A percentile compares a stretch with the other conserved stretches of the same genome.
These are phyloP conservation scores for Moricandia moricandioides DNA, from an alignment of 345 rosid species.

Conservation along the genomic window DNA sequence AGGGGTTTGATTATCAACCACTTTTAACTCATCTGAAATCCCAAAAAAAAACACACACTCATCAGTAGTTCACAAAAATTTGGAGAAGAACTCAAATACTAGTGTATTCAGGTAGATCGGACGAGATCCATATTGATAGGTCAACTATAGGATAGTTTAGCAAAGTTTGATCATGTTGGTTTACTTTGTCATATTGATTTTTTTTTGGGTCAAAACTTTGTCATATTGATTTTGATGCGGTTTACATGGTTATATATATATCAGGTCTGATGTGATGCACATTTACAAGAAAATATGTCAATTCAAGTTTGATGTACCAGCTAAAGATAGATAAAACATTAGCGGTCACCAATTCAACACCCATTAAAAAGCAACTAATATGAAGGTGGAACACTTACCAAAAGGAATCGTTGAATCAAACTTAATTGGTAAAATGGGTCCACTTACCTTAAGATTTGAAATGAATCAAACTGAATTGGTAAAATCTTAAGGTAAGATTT, in stretches of 20 bases:
- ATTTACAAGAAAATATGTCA: conserved; percentile 1
- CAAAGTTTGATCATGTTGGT: background rate
- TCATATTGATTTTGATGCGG: background rate
- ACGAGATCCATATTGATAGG: background rate
- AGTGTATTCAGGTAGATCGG: background rate
- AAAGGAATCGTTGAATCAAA: background rate
- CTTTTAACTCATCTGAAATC: background rate
- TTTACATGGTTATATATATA: background rate
- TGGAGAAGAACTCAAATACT: background rate
- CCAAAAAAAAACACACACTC: background rate
- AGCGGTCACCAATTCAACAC: conserved; percentile 17
- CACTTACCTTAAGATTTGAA: too few relatives aligned
- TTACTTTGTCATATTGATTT: background rate
- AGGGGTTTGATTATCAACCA: background rate
- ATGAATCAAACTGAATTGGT: too few relatives aligned
- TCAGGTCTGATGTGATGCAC: conserved; percentile 4
- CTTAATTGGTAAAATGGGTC: background rate
- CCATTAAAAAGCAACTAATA: background rate
- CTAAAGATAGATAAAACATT: conserved; percentile 25
- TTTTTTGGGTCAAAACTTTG: too few relatives aligned
- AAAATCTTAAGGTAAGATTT: too few relatives aligned
- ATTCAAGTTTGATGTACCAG: conserved; percentile 10
- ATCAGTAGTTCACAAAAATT: conserved; percentile 6
- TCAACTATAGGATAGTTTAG: background rate
- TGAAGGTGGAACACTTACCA: conserved; percentile 8